These are phyloP conservation scores for Kokia cookei DNA, from an alignment of 441 rosid genomes.

Conservation along the genomic window DNA sequence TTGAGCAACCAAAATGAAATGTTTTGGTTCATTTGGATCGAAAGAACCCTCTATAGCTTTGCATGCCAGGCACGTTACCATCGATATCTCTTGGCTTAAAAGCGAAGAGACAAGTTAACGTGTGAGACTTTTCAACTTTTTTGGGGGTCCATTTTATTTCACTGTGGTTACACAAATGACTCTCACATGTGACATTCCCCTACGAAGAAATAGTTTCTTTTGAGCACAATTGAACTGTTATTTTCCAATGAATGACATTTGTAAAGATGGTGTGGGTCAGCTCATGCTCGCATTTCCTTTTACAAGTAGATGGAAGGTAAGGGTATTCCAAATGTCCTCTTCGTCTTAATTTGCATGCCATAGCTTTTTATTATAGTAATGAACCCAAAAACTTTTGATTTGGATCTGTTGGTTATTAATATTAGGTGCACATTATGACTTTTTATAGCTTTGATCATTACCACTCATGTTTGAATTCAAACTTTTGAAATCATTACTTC, in stretches of 20 bases:
- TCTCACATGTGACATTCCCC: too few relatives aligned
- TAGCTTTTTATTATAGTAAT: background rate
- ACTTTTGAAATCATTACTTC: background rate
- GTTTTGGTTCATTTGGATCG: background rate
- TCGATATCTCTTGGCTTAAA: conserved; percentile 60
- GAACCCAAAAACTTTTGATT: background rate
- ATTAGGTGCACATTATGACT: background rate
- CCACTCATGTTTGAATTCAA: background rate
- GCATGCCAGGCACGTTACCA: conserved; percentile 59
- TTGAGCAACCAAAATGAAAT: background rate
- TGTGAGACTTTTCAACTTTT: conserved; percentile 12
- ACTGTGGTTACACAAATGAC: background rate
- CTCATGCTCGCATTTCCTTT: conserved; percentile 29
- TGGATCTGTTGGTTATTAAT: background rate
- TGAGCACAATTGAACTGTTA: background rate
- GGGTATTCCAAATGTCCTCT: conserved; percentile 12
- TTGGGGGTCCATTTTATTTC: background rate
- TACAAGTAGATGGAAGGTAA: conserved; percentile 45
- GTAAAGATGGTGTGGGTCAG: background rate
- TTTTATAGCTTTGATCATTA: background rate
- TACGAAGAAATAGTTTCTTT: background rate
- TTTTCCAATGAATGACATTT: background rate
- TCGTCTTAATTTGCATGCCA: background rate
- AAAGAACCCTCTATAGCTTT: conserved; percentile 26
- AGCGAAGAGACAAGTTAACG: conserved; percentile 44